These are phyloP conservation scores for Entoloma clypeatum DNA, from an alignment of 1,284 basidiomycete genomes.

Conservation along the genomic window DNA sequence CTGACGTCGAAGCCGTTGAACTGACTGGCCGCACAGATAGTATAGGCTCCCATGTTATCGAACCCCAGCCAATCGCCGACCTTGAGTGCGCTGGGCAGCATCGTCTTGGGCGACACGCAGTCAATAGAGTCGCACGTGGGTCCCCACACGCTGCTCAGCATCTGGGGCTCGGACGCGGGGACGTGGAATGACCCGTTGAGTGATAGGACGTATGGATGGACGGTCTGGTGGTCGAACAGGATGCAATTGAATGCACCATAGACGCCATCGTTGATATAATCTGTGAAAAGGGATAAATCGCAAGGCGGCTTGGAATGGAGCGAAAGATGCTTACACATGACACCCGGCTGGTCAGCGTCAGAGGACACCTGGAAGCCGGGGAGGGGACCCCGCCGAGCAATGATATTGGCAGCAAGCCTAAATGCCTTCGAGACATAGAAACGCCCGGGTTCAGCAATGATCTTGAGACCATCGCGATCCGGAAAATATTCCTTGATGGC, in stretches of 20 bases:
- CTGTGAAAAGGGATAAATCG: constrained; percentile 40
- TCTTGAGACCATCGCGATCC: constrained; percentile 66
- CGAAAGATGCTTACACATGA: constrained; percentile 71
- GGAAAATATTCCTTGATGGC: constrained; percentile 87
- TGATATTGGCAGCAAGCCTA: constrained; percentile 90
- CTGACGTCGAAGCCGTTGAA: constrained; percentile 82
- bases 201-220: constrained; percentile 78
- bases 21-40: constrained; percentile 83
- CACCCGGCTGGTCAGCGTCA: constrained; percentile 48
- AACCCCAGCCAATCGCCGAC: constrained; percentile 94
- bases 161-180: constrained; percentile 42
- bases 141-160: constrained; percentile 63
- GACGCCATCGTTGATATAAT: constrained; percentile 97
- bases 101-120: constrained; percentile 62
- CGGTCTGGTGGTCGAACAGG: constrained; percentile 89
- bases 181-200: constrained; percentile 54
- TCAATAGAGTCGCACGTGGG: constrained; percentile 92
- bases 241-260: constrained; percentile 99
- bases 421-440: constrained; percentile 95
- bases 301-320: constrained; percentile 12
- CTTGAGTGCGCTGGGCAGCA: constrained; percentile 59
- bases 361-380: constrained; percentile 31
- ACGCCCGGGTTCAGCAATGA: constrained; percentile 96
- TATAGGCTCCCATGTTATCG: constrained; percentile 93
- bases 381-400: constrained; percentile 75